Percentiles rank a stretch among this genome's conserved stretches.
Evolutionary conservation across 345 rosid species (phyloP).

Genomic region (Mangifera indica): DNA sequence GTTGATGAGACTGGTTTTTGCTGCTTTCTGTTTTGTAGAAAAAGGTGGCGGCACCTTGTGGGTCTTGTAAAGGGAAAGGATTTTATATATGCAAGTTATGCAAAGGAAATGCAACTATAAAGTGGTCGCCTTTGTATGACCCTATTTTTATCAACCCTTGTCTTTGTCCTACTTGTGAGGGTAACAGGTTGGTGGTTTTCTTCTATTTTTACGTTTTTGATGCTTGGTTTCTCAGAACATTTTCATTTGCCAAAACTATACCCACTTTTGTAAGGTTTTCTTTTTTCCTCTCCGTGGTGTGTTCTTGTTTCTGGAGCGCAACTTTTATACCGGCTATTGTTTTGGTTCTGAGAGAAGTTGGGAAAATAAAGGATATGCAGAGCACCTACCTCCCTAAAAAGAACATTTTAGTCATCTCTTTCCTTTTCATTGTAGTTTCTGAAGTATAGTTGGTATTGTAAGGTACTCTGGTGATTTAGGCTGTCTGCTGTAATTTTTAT

Average conservation of each 20-base stretch:
- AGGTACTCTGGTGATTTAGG: background rate
- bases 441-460: background rate
- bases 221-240: background rate
- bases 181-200: slow-evolving; percentile 55
- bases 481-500: no score
- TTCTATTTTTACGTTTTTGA: no score
- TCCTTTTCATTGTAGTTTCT: background rate
- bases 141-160: slow-evolving; percentile 76
- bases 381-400: no score
- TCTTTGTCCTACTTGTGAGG: slow-evolving; percentile 94
- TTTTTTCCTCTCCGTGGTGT: no score
- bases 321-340: no score
- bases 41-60: slow-evolving; percentile 51
- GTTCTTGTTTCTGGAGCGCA: no score
- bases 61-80: slow-evolving; percentile 72
- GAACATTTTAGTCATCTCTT: background rate
- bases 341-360: no score
- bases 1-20: background rate
- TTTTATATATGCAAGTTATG: slow-evolving; percentile 82
- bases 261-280: no score
- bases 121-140: slow-evolving; percentile 82
- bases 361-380: no score
- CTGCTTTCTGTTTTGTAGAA: slow-evolving; percentile 30
- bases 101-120: slow-evolving; percentile 62
- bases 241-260: no score